Percentiles rank a stretch among this genome's conserved stretches.
phyloP scores from a whole-genome alignment of 108 stramenopile genomes.

The Nitzschia sp. region DNA sequence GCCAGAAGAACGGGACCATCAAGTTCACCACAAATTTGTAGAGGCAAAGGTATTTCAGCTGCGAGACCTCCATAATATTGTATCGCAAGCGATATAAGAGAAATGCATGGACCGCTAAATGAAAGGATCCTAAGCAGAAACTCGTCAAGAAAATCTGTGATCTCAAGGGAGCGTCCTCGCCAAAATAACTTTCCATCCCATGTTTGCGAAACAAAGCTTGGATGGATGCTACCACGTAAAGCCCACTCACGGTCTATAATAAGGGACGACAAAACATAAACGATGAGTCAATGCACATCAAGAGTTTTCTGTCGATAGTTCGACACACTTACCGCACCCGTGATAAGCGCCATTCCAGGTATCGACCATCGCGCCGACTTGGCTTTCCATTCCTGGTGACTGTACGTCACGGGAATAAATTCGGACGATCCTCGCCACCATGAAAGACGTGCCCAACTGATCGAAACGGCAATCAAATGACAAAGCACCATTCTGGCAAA shows the following conservation, averaged over 20 bases:
- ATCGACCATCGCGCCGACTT: constrained; percentile 4
- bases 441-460: neutral
- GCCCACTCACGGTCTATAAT: neutral
- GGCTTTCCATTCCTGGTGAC: neutral
- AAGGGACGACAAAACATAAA: neutral
- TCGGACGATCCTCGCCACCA: neutral
- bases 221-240: neutral
- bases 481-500: constrained; percentile 2
- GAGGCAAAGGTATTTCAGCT: constrained; percentile 3
- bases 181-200: neutral
- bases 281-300: neutral
- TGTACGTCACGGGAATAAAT: neutral
- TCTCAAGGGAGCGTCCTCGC: neutral
- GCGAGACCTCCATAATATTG: neutral
- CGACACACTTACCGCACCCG: neutral
- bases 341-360: constrained; percentile 1
- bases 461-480: neutral
- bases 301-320: neutral
- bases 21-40: constrained; percentile 1
- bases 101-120: constrained; percentile 2
- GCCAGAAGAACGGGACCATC: constrained; percentile 1
- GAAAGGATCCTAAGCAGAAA: neutral
- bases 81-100: constrained; percentile 1
- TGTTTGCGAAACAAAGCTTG: neutral
- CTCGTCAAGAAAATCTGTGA: neutral